Percentiles rank a stretch among this genome's conserved stretches.
These are phyloP conservation scores for Dactylonectria estremocensis DNA, from an alignment of 2,329 filamentous ascomycete genomes.

Conservation along the genomic window DNA sequence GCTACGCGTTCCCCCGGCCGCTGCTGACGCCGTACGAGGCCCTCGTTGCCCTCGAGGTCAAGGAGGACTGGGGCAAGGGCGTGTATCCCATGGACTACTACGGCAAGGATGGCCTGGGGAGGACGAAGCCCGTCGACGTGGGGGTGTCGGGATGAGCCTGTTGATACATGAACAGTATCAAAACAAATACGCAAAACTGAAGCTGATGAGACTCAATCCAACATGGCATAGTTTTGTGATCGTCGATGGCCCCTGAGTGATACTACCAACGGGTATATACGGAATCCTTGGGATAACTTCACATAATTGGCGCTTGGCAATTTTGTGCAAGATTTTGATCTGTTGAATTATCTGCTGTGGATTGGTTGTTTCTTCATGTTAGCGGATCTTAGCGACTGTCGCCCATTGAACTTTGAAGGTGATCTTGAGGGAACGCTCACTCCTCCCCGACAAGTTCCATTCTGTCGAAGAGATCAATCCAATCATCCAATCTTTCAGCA, in stretches of 20 bases:
- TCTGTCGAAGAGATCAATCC: slow-evolving; percentile 46
- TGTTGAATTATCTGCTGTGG: too few relatives aligned
- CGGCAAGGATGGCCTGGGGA: slow-evolving; percentile 88
- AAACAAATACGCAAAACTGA: slow-evolving; percentile 5
- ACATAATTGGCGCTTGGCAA: too few relatives aligned
- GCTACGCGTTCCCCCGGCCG: slow-evolving; percentile 92
- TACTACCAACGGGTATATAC: too few relatives aligned
- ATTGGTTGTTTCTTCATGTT: too few relatives aligned
- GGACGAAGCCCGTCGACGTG: slow-evolving; percentile 72
- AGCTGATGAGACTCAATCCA: slow-evolving; percentile 15
- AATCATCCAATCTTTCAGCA: slow-evolving; percentile 46
- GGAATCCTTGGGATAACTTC: too few relatives aligned
- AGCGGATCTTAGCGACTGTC: too few relatives aligned
- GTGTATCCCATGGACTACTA: slow-evolving; percentile 99
- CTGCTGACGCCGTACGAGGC: slow-evolving; percentile 96
- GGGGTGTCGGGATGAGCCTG: slow-evolving; percentile 38
- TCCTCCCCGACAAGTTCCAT: slow-evolving; percentile 38
- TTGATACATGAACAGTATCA: neutral
- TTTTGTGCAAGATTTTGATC: too few relatives aligned
- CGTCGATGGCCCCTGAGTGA: too few relatives aligned
- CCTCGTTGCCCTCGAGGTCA: slow-evolving; percentile 86
- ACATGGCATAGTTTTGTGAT: neutral
- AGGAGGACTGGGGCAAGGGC: slow-evolving; percentile 81
- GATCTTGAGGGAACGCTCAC: neutral
- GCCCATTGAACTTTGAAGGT: too few relatives aligned